Conservation (phyloP, 2,329 filamentous ascomycete genomes). For the Phaeophleospora eucalypticola region DNA sequence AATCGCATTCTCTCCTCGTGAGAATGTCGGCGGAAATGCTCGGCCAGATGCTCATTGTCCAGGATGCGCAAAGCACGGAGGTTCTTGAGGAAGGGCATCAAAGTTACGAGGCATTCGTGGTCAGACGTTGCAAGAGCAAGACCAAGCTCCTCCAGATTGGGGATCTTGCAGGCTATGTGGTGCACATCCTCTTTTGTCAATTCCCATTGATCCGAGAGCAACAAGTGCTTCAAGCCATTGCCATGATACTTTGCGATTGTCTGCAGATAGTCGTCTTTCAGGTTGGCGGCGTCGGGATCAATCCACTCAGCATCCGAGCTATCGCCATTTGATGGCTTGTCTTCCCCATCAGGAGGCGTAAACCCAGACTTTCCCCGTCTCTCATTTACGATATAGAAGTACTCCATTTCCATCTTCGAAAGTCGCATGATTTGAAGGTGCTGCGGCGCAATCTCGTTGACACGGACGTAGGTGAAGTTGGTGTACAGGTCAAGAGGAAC, state of each 20-base stretch:
- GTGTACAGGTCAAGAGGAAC: constrained; percentile 15
- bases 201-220: constrained; percentile 54
- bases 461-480: constrained; percentile 19
- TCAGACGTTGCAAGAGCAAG: constrained; percentile 54
- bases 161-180: constrained; percentile 51
- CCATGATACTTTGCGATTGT: constrained; percentile 51
- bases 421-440: constrained; percentile 35
- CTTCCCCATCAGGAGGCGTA: constrained; percentile 10
- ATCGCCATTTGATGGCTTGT: constrained; percentile 24
- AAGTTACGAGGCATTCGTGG: constrained; percentile 39
- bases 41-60: constrained; percentile 21
- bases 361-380: constrained; percentile 20
- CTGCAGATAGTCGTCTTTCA: constrained; percentile 47
- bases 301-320: constrained; percentile 30
- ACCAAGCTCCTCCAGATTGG: constrained; percentile 57
- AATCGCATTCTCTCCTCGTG: constrained; percentile 31
- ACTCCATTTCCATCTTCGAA: constrained; percentile 18
- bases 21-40: constrained; percentile 13
- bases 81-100: constrained; percentile 38
- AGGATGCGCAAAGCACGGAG: constrained; percentile 42
- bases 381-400: constrained; percentile 46
- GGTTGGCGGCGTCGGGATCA: constrained; percentile 27
- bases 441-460: constrained; percentile 27
- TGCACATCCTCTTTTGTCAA: constrained; percentile 48
- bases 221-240: constrained; percentile 50